Percentiles rank a stretch among this genome's conserved stretches.
Evolutionary conservation across 1,284 basidiomycete species (phyloP).

Genomic region (Kwoniella shivajii): DNA sequence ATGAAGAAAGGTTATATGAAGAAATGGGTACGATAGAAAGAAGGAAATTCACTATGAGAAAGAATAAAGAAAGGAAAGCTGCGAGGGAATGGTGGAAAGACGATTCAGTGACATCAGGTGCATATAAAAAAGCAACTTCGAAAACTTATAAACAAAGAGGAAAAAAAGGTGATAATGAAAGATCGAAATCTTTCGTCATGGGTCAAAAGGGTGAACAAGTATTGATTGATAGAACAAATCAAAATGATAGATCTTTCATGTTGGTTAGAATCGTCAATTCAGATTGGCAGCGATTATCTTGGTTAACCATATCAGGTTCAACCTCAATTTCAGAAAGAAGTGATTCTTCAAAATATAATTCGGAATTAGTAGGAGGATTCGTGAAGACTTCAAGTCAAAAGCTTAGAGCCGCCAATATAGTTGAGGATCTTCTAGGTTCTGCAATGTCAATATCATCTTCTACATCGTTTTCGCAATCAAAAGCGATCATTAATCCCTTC

Average conservation of each 20-base stretch:
- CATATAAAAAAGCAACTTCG: not conserved
- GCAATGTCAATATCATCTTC: not conserved
- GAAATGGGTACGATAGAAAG: constrained; percentile 6
- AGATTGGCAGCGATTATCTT: constrained; percentile 30
- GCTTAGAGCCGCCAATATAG: constrained; percentile 4
- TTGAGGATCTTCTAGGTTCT: constrained; percentile 9
- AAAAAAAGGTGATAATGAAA: not conserved
- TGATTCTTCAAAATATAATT: not conserved
- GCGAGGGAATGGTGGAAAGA: constrained; percentile 4
- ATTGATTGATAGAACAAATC: not conserved
- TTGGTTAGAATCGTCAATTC: constrained; percentile 39
- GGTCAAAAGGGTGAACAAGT: not conserved
- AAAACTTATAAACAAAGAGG: not conserved
- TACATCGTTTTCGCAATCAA: not conserved
- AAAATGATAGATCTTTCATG: constrained; percentile 26
- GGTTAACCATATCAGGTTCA: constrained; percentile 8
- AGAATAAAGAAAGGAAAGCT: constrained; percentile 13
- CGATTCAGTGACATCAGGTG: not conserved
- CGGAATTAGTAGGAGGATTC: not conserved
- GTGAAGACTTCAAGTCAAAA: constrained; percentile 1
- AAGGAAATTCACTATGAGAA: constrained; percentile 12
- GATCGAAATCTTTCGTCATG: constrained; percentile 6
- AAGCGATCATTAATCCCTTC: not conserved
- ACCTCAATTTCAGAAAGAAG: not conserved
- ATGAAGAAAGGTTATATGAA: constrained; percentile 6